Evolutionary conservation across 1,284 basidiomycete genomes (phyloP).

Genomic region (Rhodotorula sp.): DNA sequence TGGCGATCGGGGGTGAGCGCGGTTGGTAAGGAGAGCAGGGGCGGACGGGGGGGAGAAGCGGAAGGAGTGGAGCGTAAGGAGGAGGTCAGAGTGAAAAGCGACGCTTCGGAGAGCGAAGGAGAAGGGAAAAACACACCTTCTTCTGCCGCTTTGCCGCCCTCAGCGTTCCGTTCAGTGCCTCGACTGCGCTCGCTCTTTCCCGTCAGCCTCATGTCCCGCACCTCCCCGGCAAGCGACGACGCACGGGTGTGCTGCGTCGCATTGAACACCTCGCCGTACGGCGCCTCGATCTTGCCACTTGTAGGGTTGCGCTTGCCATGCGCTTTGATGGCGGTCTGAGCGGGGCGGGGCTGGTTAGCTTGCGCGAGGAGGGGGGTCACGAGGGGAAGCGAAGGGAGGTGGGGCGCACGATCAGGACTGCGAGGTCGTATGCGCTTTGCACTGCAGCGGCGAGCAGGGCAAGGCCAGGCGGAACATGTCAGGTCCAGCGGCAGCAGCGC

Average conservation of each 20-base stretch:
- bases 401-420: slow-evolving; percentile 16
- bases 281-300: slow-evolving; percentile 1
- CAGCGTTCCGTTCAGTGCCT: slow-evolving; percentile 40
- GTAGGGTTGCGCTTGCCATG: slow-evolving; percentile 15
- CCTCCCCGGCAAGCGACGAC: slow-evolving; percentile 1
- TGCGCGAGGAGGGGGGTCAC: background rate
- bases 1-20: background rate
- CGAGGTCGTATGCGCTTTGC: slow-evolving; percentile 28
- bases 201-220: slow-evolving; percentile 3
- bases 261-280: slow-evolving; percentile 34
- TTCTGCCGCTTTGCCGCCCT: slow-evolving; percentile 39
- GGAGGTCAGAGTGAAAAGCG: too few species aligned
- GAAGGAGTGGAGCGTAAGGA: background rate
- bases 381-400: background rate
- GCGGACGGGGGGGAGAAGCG: too few species aligned
- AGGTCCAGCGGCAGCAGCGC: background rate
- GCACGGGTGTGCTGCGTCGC: slow-evolving; percentile 31
- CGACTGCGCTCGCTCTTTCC: slow-evolving; percentile 7
- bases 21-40: too few species aligned
- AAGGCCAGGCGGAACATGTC: too few species aligned
- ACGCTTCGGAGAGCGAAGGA: background rate
- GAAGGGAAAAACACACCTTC: slow-evolving; percentile 25
- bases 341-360: background rate
- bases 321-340: slow-evolving; percentile 31
- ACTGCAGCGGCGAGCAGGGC: background rate